Conservation (phyloP, 2,329 filamentous ascomycete species). For the Cladophialophora yegresii region DNA sequence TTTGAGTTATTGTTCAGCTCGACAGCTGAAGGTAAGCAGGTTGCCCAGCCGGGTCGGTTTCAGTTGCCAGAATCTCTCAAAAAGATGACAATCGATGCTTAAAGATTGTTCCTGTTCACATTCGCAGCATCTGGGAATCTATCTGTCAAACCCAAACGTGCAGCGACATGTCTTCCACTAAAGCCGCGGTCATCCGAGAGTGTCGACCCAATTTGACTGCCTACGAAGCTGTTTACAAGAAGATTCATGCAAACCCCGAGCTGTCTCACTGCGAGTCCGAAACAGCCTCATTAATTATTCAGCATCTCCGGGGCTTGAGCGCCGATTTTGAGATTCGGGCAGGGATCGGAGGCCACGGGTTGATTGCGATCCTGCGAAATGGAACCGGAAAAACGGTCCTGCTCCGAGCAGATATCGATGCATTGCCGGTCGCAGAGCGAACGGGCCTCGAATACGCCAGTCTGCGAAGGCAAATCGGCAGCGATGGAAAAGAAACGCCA, state of each 20-base stretch:
- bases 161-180: too few species aligned
- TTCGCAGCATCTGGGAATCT: too few species aligned
- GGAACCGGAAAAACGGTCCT: constrained; percentile 49
- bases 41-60: too few species aligned
- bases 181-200: constrained; percentile 7
- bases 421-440: constrained; percentile 51
- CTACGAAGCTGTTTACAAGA: constrained; percentile 59
- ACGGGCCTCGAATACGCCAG: constrained; percentile 54
- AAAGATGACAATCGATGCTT: too few species aligned
- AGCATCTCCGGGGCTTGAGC: constrained; percentile 42
- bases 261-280: constrained; percentile 58
- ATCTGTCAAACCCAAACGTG: too few species aligned
- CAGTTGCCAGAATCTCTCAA: too few species aligned
- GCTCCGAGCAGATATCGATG: constrained; percentile 54
- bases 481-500: constrained; percentile 52
- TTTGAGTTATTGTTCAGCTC: too few species aligned
- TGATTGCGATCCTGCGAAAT: constrained; percentile 48
- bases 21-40: too few species aligned
- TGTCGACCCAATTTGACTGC: constrained; percentile 1
- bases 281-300: constrained; percentile 53
- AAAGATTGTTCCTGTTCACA: too few species aligned
- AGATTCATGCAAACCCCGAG: constrained; percentile 61
- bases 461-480: constrained; percentile 44
- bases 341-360: constrained; percentile 50
- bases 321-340: constrained; percentile 41